Evolutionary conservation across 2,329 filamentous ascomycete genomes (phyloP), one percentile per base, ranked within the genome.

Genomic region (Truncatella angustata): DNA sequence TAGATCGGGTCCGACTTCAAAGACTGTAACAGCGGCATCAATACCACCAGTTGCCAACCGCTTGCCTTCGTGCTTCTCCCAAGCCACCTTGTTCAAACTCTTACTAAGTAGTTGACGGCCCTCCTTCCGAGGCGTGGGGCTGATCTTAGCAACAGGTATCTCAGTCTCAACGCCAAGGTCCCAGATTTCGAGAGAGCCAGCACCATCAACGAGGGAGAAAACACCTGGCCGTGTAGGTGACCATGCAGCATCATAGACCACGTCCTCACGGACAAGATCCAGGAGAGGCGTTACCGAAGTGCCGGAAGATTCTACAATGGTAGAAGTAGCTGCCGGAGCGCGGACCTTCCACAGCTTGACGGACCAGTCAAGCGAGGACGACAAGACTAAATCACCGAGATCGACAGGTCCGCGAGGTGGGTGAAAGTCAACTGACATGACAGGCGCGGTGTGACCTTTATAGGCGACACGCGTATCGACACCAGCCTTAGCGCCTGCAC

Each of bases 281-380:
- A 97, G 80, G 23, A 99, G 77, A 0, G 94, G 94, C 3, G 80
- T 71, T 26, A 93, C 85, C 30, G 72, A 69, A 37, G 76, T 73
- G 57, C 81, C 77, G 6, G 63, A 63, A 35, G 63, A 65, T 21
- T 73, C 70, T 11, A 74, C 78, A 23, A 79, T 77, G 0, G 86
- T 86, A 14, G 83, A 84, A 4, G 84, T 86, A 2, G 87, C 86
- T 0, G 88, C 87, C 1, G 90, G 89, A 1, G 90, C 87, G 36
- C 91, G 88, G 12, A 96, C 88, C 70, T 94, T 94, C 94, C 94
- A 99, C 14, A 99, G 77, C 73, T 96, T 97, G 60, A 97, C 91
- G 60, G 88, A 95, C 94, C 94, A 99, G 74, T 99, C 94, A 6
- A 99, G 79, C 39, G 89, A 93, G 4, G 90, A 89, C n/a, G 88